Percentiles rank a stretch among this genome's conserved stretches.
Conservation (phyloP, 768 basidiomycete species). For the Auriscalpium vulgare region DNA sequence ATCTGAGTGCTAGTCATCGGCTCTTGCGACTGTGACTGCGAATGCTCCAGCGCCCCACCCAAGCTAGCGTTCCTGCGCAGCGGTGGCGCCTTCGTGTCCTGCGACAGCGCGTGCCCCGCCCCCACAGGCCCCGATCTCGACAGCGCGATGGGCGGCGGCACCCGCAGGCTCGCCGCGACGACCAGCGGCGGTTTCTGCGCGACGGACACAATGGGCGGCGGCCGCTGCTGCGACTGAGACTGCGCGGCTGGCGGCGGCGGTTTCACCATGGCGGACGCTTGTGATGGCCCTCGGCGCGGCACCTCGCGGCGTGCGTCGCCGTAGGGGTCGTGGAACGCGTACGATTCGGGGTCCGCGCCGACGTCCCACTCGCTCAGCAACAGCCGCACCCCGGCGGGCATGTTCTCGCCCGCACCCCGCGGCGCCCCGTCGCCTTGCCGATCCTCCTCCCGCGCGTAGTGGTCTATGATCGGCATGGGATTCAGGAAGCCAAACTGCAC, state of each 20-base stretch:
- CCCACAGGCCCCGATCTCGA: constrained; percentile 2
- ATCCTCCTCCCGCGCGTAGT: constrained; percentile 17
- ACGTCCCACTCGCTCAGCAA: constrained; percentile 64
- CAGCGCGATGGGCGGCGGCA: constrained; percentile 4
- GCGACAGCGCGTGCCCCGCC: constrained; percentile 21
- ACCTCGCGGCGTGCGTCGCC: constrained; percentile 13
- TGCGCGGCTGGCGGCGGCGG: not conserved
- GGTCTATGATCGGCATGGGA: constrained; percentile 32
- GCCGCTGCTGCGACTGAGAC: not conserved
- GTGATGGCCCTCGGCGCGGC: not conserved
- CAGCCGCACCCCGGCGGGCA: constrained; percentile 48
- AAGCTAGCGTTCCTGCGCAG: not conserved
- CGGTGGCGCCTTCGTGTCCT: constrained; percentile 22
- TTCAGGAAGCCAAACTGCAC: constrained; percentile 56
- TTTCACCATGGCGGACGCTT: too few species aligned
- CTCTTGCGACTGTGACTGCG: not conserved
- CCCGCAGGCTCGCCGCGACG: constrained; percentile 22
- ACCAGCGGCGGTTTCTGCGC: constrained; percentile 33
- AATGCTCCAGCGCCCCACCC: not conserved
- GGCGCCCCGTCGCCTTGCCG: not conserved
- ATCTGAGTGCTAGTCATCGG: constrained; percentile 59
- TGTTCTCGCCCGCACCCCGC: not conserved
- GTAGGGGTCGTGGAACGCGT: constrained; percentile 51
- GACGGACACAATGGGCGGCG: not conserved
- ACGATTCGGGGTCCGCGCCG: constrained; percentile 42